These are phyloP conservation scores for Kluyveromyces aestuarii DNA, from an alignment of 805 yeast genomes.

Conservation along the genomic window DNA sequence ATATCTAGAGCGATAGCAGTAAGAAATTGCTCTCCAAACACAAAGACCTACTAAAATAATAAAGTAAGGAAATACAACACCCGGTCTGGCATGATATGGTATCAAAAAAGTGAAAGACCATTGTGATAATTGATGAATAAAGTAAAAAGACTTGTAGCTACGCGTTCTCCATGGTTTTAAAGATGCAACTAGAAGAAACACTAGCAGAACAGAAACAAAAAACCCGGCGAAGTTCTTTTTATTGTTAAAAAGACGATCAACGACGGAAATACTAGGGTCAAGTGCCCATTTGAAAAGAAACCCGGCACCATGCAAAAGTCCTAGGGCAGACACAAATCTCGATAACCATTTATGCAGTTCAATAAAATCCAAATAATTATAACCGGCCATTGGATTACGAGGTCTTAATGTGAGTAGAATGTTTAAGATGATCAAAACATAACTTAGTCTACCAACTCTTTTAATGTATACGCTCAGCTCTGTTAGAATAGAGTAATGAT, in stretches of 20 bases:
- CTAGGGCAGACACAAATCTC: slow-evolving; percentile 40
- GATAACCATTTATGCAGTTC: slow-evolving; percentile 67
- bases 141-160: slow-evolving; percentile 45
- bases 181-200: slow-evolving; percentile 37
- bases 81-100: slow-evolving; percentile 63
- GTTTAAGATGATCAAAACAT: slow-evolving; percentile 49
- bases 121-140: slow-evolving; percentile 45
- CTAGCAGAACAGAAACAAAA: slow-evolving; percentile 29
- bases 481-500: slow-evolving; percentile 24
- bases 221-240: slow-evolving; percentile 45
- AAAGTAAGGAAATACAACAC: slow-evolving; percentile 35
- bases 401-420: slow-evolving; percentile 50
- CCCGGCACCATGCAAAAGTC: slow-evolving; percentile 43
- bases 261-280: slow-evolving; percentile 29
- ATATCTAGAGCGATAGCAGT: slow-evolving; percentile 8
- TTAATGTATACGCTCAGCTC: slow-evolving; percentile 31
- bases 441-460: slow-evolving; percentile 54
- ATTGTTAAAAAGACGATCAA: slow-evolving; percentile 23
- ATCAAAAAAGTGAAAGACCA: slow-evolving; percentile 37
- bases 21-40: slow-evolving; percentile 4
- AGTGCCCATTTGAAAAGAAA: slow-evolving; percentile 41
- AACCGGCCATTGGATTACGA: slow-evolving; percentile 36
- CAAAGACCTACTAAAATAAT: slow-evolving; percentile 12
- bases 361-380: slow-evolving; percentile 42
- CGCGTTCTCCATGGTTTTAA: slow-evolving; percentile 40